Evolutionary conservation across 805 yeast species (phyloP).

Genomic region (Phaffomyces antillensis): DNA sequence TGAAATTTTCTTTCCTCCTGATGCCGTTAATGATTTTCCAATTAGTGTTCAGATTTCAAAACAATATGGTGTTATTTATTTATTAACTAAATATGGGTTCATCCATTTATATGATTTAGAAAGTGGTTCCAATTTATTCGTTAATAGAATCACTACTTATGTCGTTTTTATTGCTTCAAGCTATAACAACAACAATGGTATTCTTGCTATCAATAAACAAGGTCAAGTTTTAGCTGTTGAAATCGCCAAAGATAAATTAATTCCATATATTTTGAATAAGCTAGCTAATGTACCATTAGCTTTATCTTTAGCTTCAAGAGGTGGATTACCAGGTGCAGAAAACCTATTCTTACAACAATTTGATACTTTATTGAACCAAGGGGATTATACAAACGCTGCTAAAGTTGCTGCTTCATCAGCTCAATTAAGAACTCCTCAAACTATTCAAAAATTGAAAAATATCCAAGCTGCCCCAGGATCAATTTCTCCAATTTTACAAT

Average conservation of each 20-base stretch:
- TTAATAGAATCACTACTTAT: conserved; percentile 93
- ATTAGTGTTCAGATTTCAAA: conserved; percentile 82
- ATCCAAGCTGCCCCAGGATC: conserved; percentile 91
- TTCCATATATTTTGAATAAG: conserved; percentile 83
- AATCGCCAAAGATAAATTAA: conserved; percentile 72
- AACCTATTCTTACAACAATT: conserved; percentile 86
- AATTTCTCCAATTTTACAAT: conserved; percentile 88
- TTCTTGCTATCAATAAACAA: conserved; percentile 85
- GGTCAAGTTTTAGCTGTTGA: conserved; percentile 95
- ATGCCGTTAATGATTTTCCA: conserved; percentile 94
- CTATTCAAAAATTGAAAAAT: conserved; percentile 86
- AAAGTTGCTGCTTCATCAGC: conserved; percentile 94
- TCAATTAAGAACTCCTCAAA: conserved; percentile 87
- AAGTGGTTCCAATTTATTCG: conserved; percentile 85
- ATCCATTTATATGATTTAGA: conserved; percentile 93
- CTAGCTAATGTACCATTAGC: conserved; percentile 85
- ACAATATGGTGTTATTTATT: conserved; percentile 78
- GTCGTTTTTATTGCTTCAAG: conserved; percentile 86
- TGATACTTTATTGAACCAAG: conserved; percentile 72
- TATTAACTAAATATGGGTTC: conserved; percentile 93
- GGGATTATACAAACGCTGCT: conserved; percentile 89
- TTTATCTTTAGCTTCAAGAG: conserved; percentile 83
- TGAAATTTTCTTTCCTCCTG: conserved; percentile 94
- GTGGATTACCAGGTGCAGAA: conserved; percentile 97
- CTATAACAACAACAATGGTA: conserved; percentile 70